phyloP scores from a whole-genome alignment of 1,139 yeast genomes.

The Nadsonia starkeyi-henricii region DNA sequence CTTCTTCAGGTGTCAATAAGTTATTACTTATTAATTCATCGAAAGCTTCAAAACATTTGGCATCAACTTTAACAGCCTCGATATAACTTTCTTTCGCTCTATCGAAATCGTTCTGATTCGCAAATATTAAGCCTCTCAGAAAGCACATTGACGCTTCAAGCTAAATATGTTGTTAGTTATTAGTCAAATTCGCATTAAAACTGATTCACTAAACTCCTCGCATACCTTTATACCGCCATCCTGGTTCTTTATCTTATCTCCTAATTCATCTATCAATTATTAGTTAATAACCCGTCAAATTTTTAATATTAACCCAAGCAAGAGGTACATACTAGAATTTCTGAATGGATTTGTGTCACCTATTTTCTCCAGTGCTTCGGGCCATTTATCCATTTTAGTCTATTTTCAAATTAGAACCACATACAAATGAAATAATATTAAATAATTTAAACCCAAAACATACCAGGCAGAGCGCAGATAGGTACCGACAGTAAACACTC shows the following conservation, averaged over 20 bases:
- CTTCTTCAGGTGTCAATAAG: constrained; percentile 65
- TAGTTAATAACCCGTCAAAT: constrained; percentile 4
- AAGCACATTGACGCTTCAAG: constrained; percentile 81
- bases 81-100: constrained; percentile 77
- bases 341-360: constrained; percentile 74
- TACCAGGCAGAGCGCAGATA: constrained; percentile 58
- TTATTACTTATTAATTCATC: constrained; percentile 62
- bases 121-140: constrained; percentile 69
- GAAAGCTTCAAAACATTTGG: constrained; percentile 88
- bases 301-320: constrained; percentile 2
- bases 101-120: constrained; percentile 74
- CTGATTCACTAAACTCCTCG: background rate
- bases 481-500: constrained; percentile 63
- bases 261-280: constrained; percentile 8
- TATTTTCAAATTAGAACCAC: background rate
- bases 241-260: constrained; percentile 9
- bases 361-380: constrained; percentile 75
- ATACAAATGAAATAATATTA: background rate
- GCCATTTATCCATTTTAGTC: constrained; percentile 64
- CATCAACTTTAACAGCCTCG: constrained; percentile 80
- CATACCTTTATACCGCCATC: constrained; percentile 12
- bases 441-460: constrained; percentile 2
- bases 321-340: constrained; percentile 8
- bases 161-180: constrained; percentile 53
- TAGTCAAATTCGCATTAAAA: constrained; percentile 2